These are phyloP conservation scores for Hirschioporus abietinus DNA, from an alignment of 768 basidiomycete species.

Conservation along the genomic window DNA sequence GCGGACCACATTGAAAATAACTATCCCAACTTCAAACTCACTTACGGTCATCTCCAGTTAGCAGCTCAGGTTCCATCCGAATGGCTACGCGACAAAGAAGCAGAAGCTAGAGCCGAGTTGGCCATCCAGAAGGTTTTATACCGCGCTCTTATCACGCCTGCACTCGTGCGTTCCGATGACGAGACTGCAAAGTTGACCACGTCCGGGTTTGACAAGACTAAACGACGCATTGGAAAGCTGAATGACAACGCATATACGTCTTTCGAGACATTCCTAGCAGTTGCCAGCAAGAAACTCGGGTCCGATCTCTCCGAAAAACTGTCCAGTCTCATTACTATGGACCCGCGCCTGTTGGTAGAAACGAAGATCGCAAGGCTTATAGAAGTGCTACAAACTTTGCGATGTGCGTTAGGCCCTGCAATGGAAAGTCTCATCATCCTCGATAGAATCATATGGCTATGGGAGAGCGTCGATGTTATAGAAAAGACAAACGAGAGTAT, in stretches of 20 bases:
- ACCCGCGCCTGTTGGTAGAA: constrained; percentile 18
- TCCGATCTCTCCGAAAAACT: constrained; percentile 13
- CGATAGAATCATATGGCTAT: constrained; percentile 58
- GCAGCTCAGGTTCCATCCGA: constrained; percentile 65
- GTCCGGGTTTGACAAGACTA: constrained; percentile 18
- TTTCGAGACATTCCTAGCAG: constrained; percentile 45
- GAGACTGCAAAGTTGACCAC: not conserved
- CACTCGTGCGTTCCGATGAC: not conserved
- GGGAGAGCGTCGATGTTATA: constrained; percentile 27
- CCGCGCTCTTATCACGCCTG: constrained; percentile 44
- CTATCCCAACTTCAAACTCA: constrained; percentile 24
- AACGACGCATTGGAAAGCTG: constrained; percentile 48
- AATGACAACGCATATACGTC: constrained; percentile 42
- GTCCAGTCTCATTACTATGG: not conserved
- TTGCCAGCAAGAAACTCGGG: constrained; percentile 23
- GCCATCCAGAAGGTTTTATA: constrained; percentile 66
- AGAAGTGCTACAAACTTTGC: constrained; percentile 56
- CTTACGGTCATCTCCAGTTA: constrained; percentile 56
- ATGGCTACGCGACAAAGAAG: constrained; percentile 42
- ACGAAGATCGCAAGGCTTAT: constrained; percentile 36
- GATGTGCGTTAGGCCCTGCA: constrained; percentile 64
- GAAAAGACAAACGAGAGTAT: constrained; percentile 19
- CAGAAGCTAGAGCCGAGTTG: constrained; percentile 35
- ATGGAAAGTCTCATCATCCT: constrained; percentile 61
- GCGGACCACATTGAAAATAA: constrained; percentile 13